Evolutionary conservation across 2,329 filamentous ascomycete species (phyloP).

Genomic region (Talaromyces sp.): DNA sequence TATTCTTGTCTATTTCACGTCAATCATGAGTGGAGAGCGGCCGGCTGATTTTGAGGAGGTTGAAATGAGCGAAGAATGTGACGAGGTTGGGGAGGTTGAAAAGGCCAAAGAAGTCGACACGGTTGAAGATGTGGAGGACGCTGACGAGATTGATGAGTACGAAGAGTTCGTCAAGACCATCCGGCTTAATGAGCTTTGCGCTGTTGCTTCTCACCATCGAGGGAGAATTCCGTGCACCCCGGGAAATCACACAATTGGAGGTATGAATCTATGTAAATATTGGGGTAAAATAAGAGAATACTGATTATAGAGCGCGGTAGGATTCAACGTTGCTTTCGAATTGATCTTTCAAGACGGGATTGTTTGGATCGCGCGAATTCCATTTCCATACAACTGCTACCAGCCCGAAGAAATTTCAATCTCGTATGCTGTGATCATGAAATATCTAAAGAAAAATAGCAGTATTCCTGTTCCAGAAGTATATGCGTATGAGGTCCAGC

Average conservation of each 20-base stretch:
- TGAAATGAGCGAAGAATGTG: too few relatives aligned
- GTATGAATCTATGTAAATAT: not conserved
- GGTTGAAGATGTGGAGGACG: too few relatives aligned
- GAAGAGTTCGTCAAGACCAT: not conserved
- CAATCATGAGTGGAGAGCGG: too few relatives aligned
- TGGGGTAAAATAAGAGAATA: not conserved
- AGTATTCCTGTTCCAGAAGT: not conserved
- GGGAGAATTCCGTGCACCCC: not conserved
- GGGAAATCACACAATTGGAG: not conserved
- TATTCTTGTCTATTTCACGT: too few relatives aligned
- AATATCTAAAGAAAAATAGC: constrained; percentile 1
- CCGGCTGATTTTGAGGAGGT: too few relatives aligned
- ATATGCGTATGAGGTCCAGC: not conserved
- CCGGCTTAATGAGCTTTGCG: not conserved
- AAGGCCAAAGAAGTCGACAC: too few relatives aligned
- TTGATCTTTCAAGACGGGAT: not conserved
- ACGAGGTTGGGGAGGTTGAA: too few relatives aligned
- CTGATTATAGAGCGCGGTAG: not conserved
- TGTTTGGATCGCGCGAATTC: not conserved
- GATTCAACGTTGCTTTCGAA: not conserved
- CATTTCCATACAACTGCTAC: not conserved
- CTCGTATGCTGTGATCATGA: not conserved
- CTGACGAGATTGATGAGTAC: not conserved
- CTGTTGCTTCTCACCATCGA: not conserved
- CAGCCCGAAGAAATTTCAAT: not conserved